Conservation (phyloP, 495 filamentous ascomycete genomes). For the Daldinia loculata region DNA sequence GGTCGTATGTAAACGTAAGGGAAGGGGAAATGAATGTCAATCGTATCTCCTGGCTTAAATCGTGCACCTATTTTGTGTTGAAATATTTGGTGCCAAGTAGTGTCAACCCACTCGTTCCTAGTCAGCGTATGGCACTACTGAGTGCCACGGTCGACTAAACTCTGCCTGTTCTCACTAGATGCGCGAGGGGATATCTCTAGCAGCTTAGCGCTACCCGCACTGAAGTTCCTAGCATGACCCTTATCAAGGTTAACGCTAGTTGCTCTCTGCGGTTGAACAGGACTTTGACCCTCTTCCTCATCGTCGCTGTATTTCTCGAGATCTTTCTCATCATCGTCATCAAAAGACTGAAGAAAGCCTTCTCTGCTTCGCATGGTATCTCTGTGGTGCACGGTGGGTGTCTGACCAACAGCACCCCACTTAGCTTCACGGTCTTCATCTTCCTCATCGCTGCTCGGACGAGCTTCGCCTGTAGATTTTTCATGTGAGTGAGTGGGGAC, state of each 20-base stretch:
- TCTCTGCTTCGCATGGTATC: constrained; percentile 62
- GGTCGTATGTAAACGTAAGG: constrained; percentile 11
- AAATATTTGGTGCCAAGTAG: constrained; percentile 18
- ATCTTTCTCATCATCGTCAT: constrained; percentile 45
- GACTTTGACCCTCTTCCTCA: constrained; percentile 55
- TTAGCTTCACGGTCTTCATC: constrained; percentile 48
- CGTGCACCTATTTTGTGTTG: constrained; percentile 11
- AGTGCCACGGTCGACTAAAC: constrained; percentile 28
- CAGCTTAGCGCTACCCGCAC: constrained; percentile 75
- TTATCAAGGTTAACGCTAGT: constrained; percentile 71
- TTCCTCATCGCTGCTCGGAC: constrained; percentile 58
- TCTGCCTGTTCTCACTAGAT: constrained; percentile 53
- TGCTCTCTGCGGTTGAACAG: constrained; percentile 62
- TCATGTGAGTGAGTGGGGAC: constrained; percentile 57
- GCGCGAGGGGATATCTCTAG: constrained; percentile 66
- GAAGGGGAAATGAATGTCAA: constrained; percentile 30
- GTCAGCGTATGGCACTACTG: constrained; percentile 30
- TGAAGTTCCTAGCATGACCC: constrained; percentile 72
- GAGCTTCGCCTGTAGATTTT: constrained; percentile 57
- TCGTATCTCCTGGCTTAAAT: constrained; percentile 36
- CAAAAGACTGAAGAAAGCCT: constrained; percentile 66
- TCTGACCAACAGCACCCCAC: constrained; percentile 56
- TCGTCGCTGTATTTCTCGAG: constrained; percentile 43
- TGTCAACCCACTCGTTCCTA: constrained; percentile 14
- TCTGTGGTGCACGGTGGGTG: constrained; percentile 50